Evolutionary conservation across 1,284 basidiomycete species (phyloP), one percentile per base, ranked within the genome.

Genomic region (Flammula alnicola): DNA sequence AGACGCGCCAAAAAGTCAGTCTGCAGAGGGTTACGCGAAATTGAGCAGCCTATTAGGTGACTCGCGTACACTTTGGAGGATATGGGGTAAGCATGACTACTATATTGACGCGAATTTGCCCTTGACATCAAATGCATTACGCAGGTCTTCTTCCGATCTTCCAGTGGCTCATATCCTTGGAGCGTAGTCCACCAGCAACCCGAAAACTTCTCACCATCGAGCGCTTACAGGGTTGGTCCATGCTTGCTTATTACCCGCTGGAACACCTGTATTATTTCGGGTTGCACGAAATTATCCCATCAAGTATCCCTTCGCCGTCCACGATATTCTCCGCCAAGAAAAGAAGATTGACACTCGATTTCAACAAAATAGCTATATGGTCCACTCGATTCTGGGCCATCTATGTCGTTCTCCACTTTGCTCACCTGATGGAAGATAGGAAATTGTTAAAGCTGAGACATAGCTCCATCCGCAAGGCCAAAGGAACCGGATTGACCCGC

Each of bases 171-270:
- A 81, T 84, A 19, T 76, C 82, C 1, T 66, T 91, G 53, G 89
- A 91, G 64, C 81, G 83, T 26, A 79, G 68, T 41, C 83, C 82
- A 2, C 83, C 84, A 11, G 82, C 84, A 1, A 90, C 89, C 3
- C 77, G 83, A 7, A 75, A 75, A 33, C 75, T 90, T 17, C 80
- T 84, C 45, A 88, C 80, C 7, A 88, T 93, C 40, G 88, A 93
- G 61, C 83, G 88, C 20, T 71, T 91, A 7, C 91, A 93, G 64
- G 89, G 85, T 14, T 90, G 88, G 85, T 82, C 86, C 1, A 92
- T 93, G 90, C 72, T 93, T 14, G 78, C 74, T 1, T 93, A 88
- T 71, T 93, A 88, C 62, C 90, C 89, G 1, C 75, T 93, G 44
- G 90, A 93, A 61, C 88, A 93, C 60, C 66, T 88, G 25, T 86